phyloP scores from a whole-genome alignment of 768 basidiomycete species.

The Boletus reticuloceps region DNA sequence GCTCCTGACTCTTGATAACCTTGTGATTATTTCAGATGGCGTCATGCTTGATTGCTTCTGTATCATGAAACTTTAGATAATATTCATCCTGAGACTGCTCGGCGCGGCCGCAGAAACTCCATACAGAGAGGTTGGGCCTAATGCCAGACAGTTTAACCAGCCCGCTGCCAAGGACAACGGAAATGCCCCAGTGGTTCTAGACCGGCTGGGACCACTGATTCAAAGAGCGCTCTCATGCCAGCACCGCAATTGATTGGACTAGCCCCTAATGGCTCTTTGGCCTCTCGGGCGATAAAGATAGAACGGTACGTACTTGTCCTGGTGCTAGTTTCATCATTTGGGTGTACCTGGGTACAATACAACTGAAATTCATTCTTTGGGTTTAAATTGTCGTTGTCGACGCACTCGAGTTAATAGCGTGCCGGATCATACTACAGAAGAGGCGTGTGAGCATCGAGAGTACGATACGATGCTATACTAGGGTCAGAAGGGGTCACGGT shows the following conservation, averaged over 20 bases:
- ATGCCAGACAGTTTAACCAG: not conserved
- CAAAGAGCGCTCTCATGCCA: too few relatives aligned
- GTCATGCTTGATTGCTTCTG: not conserved
- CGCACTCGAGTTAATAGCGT: not conserved
- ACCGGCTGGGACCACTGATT: not conserved
- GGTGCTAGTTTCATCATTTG: too few relatives aligned
- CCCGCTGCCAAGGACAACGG: not conserved
- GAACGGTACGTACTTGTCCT: too few relatives aligned
- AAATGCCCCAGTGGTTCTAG: not conserved
- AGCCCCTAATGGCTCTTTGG: too few relatives aligned
- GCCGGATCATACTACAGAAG: conserved; percentile 2
- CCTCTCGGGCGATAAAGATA: too few relatives aligned
- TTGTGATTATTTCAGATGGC: not conserved
- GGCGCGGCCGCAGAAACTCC: conserved; percentile 12
- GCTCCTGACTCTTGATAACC: too few relatives aligned
- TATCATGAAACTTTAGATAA: conserved; percentile 3
- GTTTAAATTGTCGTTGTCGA: too few relatives aligned
- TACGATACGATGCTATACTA: conserved; percentile 12
- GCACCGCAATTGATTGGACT: too few relatives aligned
- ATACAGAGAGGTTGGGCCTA: not conserved
- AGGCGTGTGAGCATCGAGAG: conserved; percentile 4
- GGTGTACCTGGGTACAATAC: too few relatives aligned
- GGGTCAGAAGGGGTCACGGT: not conserved
- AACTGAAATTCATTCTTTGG: too few relatives aligned
- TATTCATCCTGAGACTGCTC: not conserved